phyloP scores from a whole-genome alignment of 192 early-diverging fungal genomes.

The Coemansia brasiliensis region DNA sequence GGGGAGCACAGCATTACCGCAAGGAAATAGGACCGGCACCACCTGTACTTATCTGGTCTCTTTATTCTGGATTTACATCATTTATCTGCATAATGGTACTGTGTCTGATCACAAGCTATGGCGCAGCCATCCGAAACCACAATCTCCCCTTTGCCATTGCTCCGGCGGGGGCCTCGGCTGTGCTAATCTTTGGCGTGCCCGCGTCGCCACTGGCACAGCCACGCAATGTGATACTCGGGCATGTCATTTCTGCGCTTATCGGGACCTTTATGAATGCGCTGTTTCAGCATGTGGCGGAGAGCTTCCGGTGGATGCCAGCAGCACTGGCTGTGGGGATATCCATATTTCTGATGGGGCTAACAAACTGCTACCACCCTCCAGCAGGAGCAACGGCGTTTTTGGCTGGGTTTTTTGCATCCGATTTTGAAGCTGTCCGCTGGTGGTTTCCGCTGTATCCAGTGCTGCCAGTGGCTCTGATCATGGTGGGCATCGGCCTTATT shows the following conservation, averaged over 20 bases:
- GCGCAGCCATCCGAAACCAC: constrained; percentile 36
- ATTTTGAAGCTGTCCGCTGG: constrained; percentile 36
- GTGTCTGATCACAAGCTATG: constrained; percentile 41
- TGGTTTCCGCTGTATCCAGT: constrained; percentile 54
- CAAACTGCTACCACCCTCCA: constrained; percentile 50
- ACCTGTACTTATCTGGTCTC: constrained; percentile 35
- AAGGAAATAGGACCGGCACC: constrained; percentile 23
- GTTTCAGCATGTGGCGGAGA: constrained; percentile 26
- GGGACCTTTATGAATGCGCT: constrained; percentile 47
- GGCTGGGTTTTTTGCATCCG: constrained; percentile 22
- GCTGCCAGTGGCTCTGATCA: constrained; percentile 31
- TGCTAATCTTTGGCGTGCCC: constrained; percentile 44
- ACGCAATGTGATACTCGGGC: constrained; percentile 42
- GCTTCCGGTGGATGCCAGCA: constrained; percentile 43
- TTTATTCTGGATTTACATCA: constrained; percentile 36
- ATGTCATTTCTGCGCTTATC: constrained; percentile 34
- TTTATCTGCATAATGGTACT: constrained; percentile 34
- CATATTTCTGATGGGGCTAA: constrained; percentile 46
- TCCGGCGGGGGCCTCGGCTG: constrained; percentile 39
- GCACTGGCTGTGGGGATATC: constrained; percentile 44
- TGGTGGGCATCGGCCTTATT: constrained; percentile 30
- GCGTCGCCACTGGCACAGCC: constrained; percentile 46
- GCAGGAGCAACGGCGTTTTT: constrained; percentile 50
- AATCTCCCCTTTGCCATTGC: constrained; percentile 50
- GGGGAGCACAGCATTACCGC: constrained; percentile 38